Evolutionary conservation across 768 basidiomycete genomes (phyloP), one percentile per base, ranked within the genome.

Genomic region (Mycena indigotica): DNA sequence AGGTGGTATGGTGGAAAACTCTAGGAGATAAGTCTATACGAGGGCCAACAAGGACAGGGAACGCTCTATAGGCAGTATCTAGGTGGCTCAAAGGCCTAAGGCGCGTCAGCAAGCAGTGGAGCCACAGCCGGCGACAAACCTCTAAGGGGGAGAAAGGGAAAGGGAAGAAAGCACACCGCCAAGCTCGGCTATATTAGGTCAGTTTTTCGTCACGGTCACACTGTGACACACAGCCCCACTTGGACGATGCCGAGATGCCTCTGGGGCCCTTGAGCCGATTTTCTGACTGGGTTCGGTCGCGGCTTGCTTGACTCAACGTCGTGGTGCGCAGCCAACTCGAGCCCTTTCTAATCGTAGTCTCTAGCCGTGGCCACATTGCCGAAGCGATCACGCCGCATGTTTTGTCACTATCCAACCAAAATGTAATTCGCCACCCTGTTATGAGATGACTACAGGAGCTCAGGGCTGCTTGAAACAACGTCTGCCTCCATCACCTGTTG

Each of bases 61-160:
- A 83, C 77, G 81, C 78, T 89, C 84, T 89, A 90, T 75, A 70
- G 62, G 62, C 62, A 73, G 69, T 80, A 76, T 81, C 78, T 63
- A 64, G 63, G 67, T 62, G 65, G 73, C 77, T 75, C 62, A 67
- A 63, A 65, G 67, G 75, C 78, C 79, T 77, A 44, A 28, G 23
- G 32, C 13, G 28, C 23, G 46, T 48, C 46, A 48, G 46, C 46
- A 28, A 26, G 21, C 6, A 28, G 46, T 10, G 13, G 46, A 8
- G 23, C 13, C 15, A 26, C 24, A 13, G 24, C 8, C 15, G 24
- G 19, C 46, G 46, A 48, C 46, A n/a, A 26, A 48, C 46, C 46
- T 77, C 74, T 79, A 75, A 69, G 64, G 62, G 62, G 55, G 49
- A 49, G 64, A 67, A 73, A 67, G 68, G 65, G 46, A 26, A 48